A percentile compares a stretch with the other conserved stretches of the same genome.
These are phyloP conservation scores for Fusarium sp. DNA, from an alignment of 2,329 filamentous ascomycete genomes.

Conservation along the genomic window DNA sequence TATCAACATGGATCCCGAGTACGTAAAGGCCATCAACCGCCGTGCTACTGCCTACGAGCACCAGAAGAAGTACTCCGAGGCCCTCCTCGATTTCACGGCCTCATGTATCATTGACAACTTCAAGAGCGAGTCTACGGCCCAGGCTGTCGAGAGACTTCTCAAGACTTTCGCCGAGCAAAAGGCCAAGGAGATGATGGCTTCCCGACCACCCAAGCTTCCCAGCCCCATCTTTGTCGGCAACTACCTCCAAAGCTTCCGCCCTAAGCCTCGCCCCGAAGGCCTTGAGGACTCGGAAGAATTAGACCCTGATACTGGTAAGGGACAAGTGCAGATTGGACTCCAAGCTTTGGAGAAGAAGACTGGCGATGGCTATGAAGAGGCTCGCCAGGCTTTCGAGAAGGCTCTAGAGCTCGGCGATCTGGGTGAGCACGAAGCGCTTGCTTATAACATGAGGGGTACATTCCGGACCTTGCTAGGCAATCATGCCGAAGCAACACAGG, in stretches of 20 bases:
- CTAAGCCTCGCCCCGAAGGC: conserved; percentile 79
- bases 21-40: conserved; percentile 97
- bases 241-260: conserved; percentile 98
- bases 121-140: conserved; percentile 87
- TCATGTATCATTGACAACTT: conserved; percentile 99
- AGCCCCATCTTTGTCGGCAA: conserved; percentile 98
- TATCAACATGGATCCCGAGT: conserved; percentile 91
- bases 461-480: conserved; percentile 94
- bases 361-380: conserved; percentile 90
- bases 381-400: conserved; percentile 84
- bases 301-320: conserved; percentile 80
- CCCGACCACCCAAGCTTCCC: conserved; percentile 87
- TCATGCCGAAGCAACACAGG: conserved; percentile 80
- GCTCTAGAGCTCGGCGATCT: conserved; percentile 84
- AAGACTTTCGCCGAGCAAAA: conserved; percentile 98
- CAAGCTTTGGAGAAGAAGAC: conserved; percentile 86
- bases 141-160: conserved; percentile 89
- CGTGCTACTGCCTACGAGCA: conserved; percentile 97
- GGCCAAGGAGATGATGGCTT: conserved; percentile 86
- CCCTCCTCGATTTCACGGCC: conserved; percentile 95
- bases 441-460: conserved; percentile 95
- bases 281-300: conserved; percentile 85
- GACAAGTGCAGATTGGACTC: conserved; percentile 85
- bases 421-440: conserved; percentile 85
- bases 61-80: conserved; percentile 88